phyloP scores from a whole-genome alignment of 192 early-diverging fungal genomes.

The Podila minutissima region DNA sequence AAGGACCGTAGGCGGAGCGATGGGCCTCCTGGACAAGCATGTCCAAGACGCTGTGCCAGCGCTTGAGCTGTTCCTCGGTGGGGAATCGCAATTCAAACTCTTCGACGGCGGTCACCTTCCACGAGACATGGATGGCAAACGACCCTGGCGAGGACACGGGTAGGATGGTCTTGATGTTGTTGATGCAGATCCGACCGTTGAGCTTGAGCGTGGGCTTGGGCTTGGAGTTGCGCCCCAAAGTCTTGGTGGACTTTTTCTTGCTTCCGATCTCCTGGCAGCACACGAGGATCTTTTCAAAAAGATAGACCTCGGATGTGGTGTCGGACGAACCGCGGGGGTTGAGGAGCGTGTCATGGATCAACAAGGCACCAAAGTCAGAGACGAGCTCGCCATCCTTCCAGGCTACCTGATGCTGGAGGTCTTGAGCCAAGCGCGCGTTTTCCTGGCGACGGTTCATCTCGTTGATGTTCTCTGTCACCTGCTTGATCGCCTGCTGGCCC shows the following conservation, averaged over 20 bases:
- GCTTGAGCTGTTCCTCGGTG: slow-evolving; percentile 89
- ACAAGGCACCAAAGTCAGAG: slow-evolving; percentile 82
- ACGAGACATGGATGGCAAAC: slow-evolving; percentile 79
- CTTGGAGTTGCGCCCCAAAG: slow-evolving; percentile 50
- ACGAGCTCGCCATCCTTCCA: slow-evolving; percentile 92
- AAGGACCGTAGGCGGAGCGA: slow-evolving; percentile 26
- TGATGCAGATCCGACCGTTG: slow-evolving; percentile 89
- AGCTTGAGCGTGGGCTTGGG: slow-evolving; percentile 79
- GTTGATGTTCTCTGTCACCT: slow-evolving; percentile 90
- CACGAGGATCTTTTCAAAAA: slow-evolving; percentile 94
- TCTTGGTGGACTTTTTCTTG: slow-evolving; percentile 57
- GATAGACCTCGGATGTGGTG: slow-evolving; percentile 85
- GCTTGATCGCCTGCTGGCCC: slow-evolving; percentile 82
- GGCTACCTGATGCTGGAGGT: slow-evolving; percentile 85
- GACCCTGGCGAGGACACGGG: slow-evolving; percentile 53
- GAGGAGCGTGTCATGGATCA: slow-evolving; percentile 87
- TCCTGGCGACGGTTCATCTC: slow-evolving; percentile 90
- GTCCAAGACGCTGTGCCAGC: slow-evolving; percentile 86
- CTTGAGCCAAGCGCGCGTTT: slow-evolving; percentile 81
- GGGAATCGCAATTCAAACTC: slow-evolving; percentile 89
- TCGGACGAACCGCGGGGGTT: slow-evolving; percentile 70
- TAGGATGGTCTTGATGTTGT: slow-evolving; percentile 69
- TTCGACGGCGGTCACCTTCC: slow-evolving; percentile 78
- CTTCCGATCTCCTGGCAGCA: slow-evolving; percentile 87
- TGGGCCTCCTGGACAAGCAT: slow-evolving; percentile 69